Percentiles rank a stretch among this genome's conserved stretches.
Conservation (phyloP, 768 basidiomycete genomes). For the Ramaria sp. region DNA sequence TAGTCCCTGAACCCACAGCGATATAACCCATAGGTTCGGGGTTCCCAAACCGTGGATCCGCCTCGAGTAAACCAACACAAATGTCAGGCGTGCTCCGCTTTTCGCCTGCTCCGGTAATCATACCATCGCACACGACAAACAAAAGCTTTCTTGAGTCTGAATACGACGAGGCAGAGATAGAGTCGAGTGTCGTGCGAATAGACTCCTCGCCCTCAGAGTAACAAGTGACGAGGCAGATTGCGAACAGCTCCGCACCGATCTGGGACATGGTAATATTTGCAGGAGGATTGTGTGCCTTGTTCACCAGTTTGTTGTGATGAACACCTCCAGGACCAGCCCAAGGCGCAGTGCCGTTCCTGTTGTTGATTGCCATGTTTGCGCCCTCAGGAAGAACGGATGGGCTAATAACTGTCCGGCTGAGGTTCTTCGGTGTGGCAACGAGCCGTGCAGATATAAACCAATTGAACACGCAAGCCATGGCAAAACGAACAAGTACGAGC, state of each 20-base stretch:
- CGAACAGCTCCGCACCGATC: constrained; percentile 92
- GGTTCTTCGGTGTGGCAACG: constrained; percentile 64
- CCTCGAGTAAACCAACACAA: constrained; percentile 83
- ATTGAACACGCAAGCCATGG: constrained; percentile 93
- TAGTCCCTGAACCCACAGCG: constrained; percentile 83
- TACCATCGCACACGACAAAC: constrained; percentile 93
- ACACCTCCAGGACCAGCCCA: constrained; percentile 54
- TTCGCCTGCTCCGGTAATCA: constrained; percentile 97
- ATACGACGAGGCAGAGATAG: constrained; percentile 84
- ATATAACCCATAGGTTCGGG: constrained; percentile 89
- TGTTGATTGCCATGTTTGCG: constrained; percentile 89
- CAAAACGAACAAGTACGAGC: constrained; percentile 84
- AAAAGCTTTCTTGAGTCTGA: constrained; percentile 87
- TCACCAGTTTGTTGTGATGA: constrained; percentile 40
- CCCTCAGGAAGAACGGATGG: constrained; percentile 96
- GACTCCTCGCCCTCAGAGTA: constrained; percentile 97
- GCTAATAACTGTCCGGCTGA: constrained; percentile 78
- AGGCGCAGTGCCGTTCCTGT: constrained; percentile 84
- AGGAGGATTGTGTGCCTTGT: constrained; percentile 26
- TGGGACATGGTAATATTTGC: constrained; percentile 77
- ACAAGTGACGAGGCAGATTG: constrained; percentile 92
- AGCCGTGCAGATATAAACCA: constrained; percentile 88
- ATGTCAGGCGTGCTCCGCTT: constrained; percentile 94
- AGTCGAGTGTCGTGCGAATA: constrained; percentile 83
- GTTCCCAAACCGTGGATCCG: constrained; percentile 92